Conservation (phyloP, 768 basidiomycete genomes). For the Trametes sanguinea region DNA sequence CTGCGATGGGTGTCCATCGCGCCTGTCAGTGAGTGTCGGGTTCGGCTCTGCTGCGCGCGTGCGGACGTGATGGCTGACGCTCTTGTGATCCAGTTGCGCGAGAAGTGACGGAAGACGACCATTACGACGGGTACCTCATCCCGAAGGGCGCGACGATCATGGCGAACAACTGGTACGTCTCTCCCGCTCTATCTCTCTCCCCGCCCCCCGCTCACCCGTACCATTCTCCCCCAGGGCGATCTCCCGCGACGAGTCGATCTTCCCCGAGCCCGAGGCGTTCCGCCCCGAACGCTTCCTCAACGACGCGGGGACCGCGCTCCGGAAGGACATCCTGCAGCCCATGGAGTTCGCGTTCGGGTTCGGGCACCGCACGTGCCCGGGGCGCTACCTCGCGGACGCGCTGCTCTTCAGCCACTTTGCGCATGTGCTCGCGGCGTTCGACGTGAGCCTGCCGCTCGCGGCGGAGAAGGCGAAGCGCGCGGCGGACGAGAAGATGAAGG, state of each 20-base stretch:
- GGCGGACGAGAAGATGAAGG: conserved; percentile 20
- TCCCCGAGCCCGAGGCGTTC: conserved; percentile 34
- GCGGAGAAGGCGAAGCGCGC: conserved; percentile 4
- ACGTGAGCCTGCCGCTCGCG: conserved; percentile 23
- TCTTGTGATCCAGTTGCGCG: conserved; percentile 8
- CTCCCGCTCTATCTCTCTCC: background rate
- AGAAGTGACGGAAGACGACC: conserved; percentile 24
- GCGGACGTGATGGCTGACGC: background rate
- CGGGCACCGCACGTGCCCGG: conserved; percentile 25
- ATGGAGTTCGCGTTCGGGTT: conserved; percentile 26
- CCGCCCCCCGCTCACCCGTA: background rate
- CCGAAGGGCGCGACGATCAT: conserved; percentile 34
- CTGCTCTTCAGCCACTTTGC: conserved; percentile 28
- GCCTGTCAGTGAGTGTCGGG: conserved; percentile 18
- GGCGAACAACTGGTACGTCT: conserved; percentile 34
- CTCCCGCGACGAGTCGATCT: conserved; percentile 33
- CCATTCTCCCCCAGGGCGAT: conserved; percentile 29
- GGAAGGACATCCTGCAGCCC: conserved; percentile 19
- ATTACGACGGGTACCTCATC: conserved; percentile 31
- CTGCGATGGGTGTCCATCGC: conserved; percentile 28
- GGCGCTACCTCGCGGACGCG: conserved; percentile 26
- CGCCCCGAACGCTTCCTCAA: conserved; percentile 33
- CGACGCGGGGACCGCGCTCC: conserved; percentile 10
- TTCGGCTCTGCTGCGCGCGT: background rate
- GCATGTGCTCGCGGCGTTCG: conserved; percentile 29